Percentiles rank a stretch among this genome's conserved stretches.
phyloP scores from a whole-genome alignment of 2,329 filamentous ascomycete genomes.

The Fonsecaea nubica region DNA sequence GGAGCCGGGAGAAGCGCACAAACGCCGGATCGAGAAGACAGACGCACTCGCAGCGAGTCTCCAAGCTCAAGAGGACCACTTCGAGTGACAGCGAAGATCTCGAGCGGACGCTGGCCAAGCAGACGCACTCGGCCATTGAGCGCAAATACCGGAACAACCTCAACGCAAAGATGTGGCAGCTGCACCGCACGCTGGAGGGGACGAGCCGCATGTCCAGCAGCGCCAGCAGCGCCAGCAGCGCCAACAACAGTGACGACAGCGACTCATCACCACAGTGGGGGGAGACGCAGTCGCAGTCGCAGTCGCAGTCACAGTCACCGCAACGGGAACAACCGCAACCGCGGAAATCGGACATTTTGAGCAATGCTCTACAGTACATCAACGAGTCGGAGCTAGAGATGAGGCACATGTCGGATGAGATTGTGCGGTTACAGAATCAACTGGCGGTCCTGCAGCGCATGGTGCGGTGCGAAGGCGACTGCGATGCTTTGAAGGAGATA shows the following conservation, averaged over 20 bases:
- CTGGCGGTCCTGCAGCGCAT: not conserved
- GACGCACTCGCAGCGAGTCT: not conserved
- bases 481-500: not conserved
- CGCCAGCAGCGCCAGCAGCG: not conserved
- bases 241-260: not conserved
- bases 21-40: not conserved
- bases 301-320: not conserved
- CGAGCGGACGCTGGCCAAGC: not conserved
- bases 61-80: not conserved
- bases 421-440: not conserved
- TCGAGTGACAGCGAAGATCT: not conserved
- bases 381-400: conserved; percentile 1
- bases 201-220: conserved; percentile 1
- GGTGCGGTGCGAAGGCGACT: not conserved
- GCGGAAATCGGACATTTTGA: not conserved
- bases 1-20: not conserved
- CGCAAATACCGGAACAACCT: conserved; percentile 1
- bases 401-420: conserved; percentile 3
- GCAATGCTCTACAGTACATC: not conserved
- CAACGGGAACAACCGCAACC: not conserved
- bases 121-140: not conserved
- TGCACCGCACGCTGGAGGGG: not conserved
- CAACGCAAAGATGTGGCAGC: conserved; percentile 1
- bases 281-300: not conserved
- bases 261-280: not conserved